These are phyloP conservation scores for Penicillium taxi DNA, from an alignment of 495 filamentous ascomycete species.

Conservation along the genomic window DNA sequence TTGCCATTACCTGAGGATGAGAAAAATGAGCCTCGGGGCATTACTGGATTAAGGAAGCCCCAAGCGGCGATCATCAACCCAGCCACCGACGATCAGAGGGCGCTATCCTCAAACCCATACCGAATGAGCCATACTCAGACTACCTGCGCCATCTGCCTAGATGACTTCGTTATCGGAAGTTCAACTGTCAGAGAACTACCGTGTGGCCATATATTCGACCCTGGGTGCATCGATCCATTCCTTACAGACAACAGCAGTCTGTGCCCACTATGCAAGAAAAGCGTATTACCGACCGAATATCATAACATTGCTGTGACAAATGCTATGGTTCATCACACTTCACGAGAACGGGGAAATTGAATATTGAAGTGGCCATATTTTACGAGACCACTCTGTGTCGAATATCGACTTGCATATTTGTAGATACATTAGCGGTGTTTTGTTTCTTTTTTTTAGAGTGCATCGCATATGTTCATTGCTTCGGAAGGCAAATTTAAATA, in stretches of 20 bases:
- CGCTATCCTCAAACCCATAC: slow-evolving; percentile 7
- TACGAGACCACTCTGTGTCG: no score
- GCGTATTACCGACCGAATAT: slow-evolving; percentile 58
- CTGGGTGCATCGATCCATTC: slow-evolving; percentile 78
- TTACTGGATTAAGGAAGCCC: slow-evolving; percentile 11
- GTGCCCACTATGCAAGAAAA: slow-evolving; percentile 82
- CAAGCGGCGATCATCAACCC: slow-evolving; percentile 14
- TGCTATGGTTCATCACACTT: slow-evolving; percentile 58
- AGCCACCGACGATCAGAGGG: neutral
- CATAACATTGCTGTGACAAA: slow-evolving; percentile 68
- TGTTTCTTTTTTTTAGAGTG: no score
- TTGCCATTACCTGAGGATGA: slow-evolving; percentile 5
- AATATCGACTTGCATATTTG: no score
- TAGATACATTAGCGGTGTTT: neutral
- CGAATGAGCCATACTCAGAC: slow-evolving; percentile 37
- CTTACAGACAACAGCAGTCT: slow-evolving; percentile 62
- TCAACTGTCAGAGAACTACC: slow-evolving; percentile 75
- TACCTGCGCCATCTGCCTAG: slow-evolving; percentile 77
- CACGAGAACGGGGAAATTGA: slow-evolving; percentile 11
- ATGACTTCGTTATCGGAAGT: slow-evolving; percentile 58
- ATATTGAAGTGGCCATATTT: neutral
- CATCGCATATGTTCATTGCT: no score
- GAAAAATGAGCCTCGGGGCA: neutral
- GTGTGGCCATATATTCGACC: slow-evolving; percentile 87
- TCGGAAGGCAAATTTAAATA: no score